Base-by-base conservation (phyloP, 768 basidiomycete genomes). In the Candolleomyces efflorescens region DNA sequence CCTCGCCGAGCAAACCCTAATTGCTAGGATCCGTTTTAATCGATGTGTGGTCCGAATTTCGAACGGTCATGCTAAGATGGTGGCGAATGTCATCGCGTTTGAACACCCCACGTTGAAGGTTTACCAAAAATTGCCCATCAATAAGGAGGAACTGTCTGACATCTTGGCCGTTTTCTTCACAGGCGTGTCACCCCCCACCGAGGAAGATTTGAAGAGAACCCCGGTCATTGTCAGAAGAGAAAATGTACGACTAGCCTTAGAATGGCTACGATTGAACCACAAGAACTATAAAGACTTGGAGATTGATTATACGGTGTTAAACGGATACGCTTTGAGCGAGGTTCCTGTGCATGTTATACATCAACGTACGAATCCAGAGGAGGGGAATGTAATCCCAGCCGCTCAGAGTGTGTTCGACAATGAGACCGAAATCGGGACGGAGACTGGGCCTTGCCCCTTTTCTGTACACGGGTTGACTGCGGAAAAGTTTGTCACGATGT, bases 191-290 rank as follows among this genome's bases (percentile, higher is more conserved):
- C 49, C 55, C 18, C 73, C 73, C 4, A 67, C 64, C 10, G 45
- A 59, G 4, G 59, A 65, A 4, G 70, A 75, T 5, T 62, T 67
- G 22, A 56, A 60, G 36, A 54, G 67, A 3, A 62, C 70, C 13
- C 62, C 71, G 2, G 59, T 70, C 15, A 58, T 72, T 9, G 71
- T 75, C 1, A 53, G 71, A 5, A 39, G 63, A 3, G 64, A 65
- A 3, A 55, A 56, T 2, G 72, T 74, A 23, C 27, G 1, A n/a
- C 43, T 0, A n/a, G 74, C 74, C 0, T 48, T 77, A 5, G 62
- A 73, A 39, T 75, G 74, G 74, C 55, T 76, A 13, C 71, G 66
- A 38, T 36, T 72, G 0, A 77, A 77, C 57, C 73, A 75, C 59
- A 0, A 11, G 0, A 69, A 70, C 47, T 77, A 76, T 57, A 20